Percentiles rank a stretch among this genome's conserved stretches.
Conservation (phyloP, 2,329 filamentous ascomycete species). For the Tolypocladium tropicale region DNA sequence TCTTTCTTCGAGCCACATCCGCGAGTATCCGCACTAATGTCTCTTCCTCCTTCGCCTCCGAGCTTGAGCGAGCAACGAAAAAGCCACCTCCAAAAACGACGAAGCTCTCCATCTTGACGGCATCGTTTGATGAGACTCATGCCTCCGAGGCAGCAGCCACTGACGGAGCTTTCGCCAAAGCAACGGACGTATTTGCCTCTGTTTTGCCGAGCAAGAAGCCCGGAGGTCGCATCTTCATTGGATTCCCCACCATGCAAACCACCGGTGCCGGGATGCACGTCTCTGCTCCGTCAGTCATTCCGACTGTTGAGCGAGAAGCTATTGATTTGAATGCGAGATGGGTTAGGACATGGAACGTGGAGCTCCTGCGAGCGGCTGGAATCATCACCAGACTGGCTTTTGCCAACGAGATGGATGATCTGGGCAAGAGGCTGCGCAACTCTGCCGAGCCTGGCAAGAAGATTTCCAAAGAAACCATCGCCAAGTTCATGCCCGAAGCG, state of each 20-base stretch:
- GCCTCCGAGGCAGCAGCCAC: conserved; percentile 46
- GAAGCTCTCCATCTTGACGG: conserved; percentile 77
- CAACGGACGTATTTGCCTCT: conserved; percentile 75
- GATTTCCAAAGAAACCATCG: conserved; percentile 53
- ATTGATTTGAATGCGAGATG: conserved; percentile 94
- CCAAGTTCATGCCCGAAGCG: conserved; percentile 63
- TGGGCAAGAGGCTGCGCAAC: conserved; percentile 51
- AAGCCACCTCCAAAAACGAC: conserved; percentile 89
- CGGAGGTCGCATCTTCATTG: conserved; percentile 85
- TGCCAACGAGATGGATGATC: conserved; percentile 71
- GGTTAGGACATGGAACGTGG: conserved; percentile 90
- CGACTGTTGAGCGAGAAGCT: conserved; percentile 91
- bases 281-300: conserved; percentile 91
- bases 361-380: conserved; percentile 83
- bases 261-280: conserved; percentile 91
- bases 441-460: conserved; percentile 35
- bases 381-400: conserved; percentile 86
- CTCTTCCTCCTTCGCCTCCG: conserved; percentile 60
- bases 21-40: conserved; percentile 73
- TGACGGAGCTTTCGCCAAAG: conserved; percentile 38
- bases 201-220: conserved; percentile 78
- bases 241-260: conserved; percentile 94
- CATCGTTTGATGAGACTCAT: conserved; percentile 74
- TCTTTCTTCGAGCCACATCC: conserved; percentile 82
- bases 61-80: conserved; percentile 91